These are phyloP conservation scores for Aphanomyces invadans DNA, from an alignment of 352 stramenopile species.

Conservation along the genomic window DNA sequence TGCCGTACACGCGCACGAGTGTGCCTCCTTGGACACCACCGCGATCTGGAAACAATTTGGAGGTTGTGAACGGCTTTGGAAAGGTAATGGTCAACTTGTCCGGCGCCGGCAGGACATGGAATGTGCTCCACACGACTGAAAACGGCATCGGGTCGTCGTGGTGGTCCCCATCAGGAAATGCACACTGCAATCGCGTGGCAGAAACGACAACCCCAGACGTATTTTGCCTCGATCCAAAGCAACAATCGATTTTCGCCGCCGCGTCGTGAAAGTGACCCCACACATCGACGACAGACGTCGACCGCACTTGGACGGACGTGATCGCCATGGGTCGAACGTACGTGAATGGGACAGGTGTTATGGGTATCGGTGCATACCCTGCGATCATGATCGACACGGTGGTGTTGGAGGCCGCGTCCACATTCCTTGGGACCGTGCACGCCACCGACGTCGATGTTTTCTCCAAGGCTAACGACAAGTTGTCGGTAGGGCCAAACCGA, in stretches of 20 bases:
- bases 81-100: not conserved
- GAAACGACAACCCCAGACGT: not conserved
- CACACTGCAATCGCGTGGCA: not conserved
- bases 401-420: not conserved
- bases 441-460: not conserved
- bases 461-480: not conserved
- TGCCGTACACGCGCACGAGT: not conserved
- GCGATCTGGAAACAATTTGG: not conserved
- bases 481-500: not conserved
- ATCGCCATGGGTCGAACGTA: slow-evolving; percentile 9
- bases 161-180: not conserved
- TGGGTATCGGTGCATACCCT: not conserved
- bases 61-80: not conserved
- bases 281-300: not conserved
- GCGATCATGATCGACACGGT: not conserved
- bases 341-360: not conserved
- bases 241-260: too few species aligned
- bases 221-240: not conserved
- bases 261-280: not conserved
- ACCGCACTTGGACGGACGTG: not conserved
- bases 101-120: not conserved
- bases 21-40: slow-evolving; percentile 8
- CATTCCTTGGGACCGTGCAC: not conserved
- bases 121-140: not conserved
- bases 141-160: not conserved